Base-by-base conservation (phyloP, 192 early-diverging fungal species). In the Coemansia asiatica region DNA sequence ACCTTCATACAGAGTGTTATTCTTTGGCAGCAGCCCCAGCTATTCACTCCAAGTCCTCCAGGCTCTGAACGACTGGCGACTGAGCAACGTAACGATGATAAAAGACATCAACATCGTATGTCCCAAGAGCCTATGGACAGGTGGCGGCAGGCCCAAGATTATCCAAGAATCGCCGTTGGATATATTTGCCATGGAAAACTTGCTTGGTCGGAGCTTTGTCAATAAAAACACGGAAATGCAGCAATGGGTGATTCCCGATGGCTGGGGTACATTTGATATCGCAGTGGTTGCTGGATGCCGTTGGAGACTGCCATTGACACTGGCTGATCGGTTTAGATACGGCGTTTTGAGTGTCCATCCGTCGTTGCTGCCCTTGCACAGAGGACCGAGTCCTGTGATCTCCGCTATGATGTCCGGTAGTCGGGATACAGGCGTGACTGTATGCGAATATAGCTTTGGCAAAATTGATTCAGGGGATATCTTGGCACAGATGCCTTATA, bases 381-480 rank as follows among this genome's bases (percentile, higher is more conserved):
- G 95, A 13, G 95, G 95, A 2, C 87, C 92, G 7, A 84, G 91
- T 0, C 92, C 95, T 4, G 80, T 97, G 29, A 90, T 95, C 62
- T 71, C 91, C 26, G 81, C 94, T 0, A 90, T 97, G 56, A 48
- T 96, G 55, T 86, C 90, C 50, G 83, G 85, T 18, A 92, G 94
- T 44, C 57, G 65, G n/a, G 81, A 79, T 38, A 88, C 91, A 0
- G 95, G 95, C 2, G 89, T 95, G n/a, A 90, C 94, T 13, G 89
- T 97, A n/a, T 89, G 91, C 59, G 88, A 94, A 62, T 68, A 74
- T 93, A 47, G 78, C 88, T 56, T 71, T 72, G 0, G 75, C 77
- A 46, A 68, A 66, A n/a, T 90, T 88, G 89, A 93, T 79, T 86
- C 86, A 10, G 92, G 94, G 18, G 81, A 86, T 63, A 92, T 97